These are phyloP conservation scores for Trichoderma sp. DNA, from an alignment of 2,329 filamentous ascomycete genomes.

Conservation along the genomic window DNA sequence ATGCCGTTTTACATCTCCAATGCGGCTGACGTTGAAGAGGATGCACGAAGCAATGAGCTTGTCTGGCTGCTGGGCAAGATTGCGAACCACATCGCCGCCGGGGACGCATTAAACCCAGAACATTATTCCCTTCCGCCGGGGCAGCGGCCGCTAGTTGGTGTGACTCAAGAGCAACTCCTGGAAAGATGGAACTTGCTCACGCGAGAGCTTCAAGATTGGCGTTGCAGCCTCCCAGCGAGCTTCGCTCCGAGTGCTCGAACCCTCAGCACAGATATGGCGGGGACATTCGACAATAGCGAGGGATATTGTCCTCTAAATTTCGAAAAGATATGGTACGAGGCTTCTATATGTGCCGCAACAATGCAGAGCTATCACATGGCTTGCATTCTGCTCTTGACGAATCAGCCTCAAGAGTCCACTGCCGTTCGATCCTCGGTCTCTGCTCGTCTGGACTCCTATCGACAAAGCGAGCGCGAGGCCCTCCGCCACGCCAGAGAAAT, in stretches of 20 bases:
- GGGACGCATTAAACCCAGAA: conserved; percentile 6
- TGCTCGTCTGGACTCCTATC: conserved; percentile 12
- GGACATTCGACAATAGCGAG: neutral
- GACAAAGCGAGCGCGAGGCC: conserved; percentile 17
- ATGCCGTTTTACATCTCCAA: conserved; percentile 12
- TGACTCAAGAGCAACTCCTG: conserved; percentile 10
- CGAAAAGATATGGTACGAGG: conserved; percentile 21
- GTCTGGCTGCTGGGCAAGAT: conserved; percentile 17
- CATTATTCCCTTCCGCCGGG: conserved; percentile 14
- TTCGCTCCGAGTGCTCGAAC: conserved; percentile 10
- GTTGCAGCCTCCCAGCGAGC: conserved; percentile 8
- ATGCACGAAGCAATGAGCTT: conserved; percentile 11
- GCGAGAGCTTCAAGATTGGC: conserved; percentile 14
- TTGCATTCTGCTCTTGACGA: conserved; percentile 17
- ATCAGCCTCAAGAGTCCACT: conserved; percentile 19
- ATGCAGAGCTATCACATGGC: conserved; percentile 21
- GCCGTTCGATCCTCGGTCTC: conserved; percentile 13
- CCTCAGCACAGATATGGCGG: neutral
- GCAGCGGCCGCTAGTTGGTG: conserved; percentile 8
- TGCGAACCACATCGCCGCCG: conserved; percentile 8
- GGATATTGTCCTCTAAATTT: neutral
- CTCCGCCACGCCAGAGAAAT: conserved; percentile 16
- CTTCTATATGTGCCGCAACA: conserved; percentile 15
- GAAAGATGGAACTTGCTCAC: conserved; percentile 12
- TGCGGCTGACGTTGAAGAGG: conserved; percentile 9